Percentiles rank a stretch among this genome's conserved stretches.
Conservation (phyloP, 345 rosid genomes). For the Bruguiera parviflora region DNA sequence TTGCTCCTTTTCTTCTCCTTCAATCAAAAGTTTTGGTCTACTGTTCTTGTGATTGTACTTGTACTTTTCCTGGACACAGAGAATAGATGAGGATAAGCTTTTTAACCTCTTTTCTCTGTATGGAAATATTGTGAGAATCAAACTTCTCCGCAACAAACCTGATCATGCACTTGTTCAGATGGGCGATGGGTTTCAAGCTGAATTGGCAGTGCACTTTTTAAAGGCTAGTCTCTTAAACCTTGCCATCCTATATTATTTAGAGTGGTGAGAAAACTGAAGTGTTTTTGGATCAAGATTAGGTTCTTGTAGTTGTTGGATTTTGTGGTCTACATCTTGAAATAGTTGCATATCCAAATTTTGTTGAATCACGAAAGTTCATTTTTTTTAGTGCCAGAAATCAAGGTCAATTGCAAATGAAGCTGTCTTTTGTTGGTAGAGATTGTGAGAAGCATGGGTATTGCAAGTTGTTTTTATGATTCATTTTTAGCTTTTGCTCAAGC, state of each 20-base stretch:
- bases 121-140: slow-evolving; percentile 91
- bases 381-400: too few relatives aligned
- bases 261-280: not conserved
- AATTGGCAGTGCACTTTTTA: slow-evolving; percentile 90
- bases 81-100: slow-evolving; percentile 87
- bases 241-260: not conserved
- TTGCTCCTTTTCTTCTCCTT: slow-evolving; percentile 4
- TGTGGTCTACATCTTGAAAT: not conserved
- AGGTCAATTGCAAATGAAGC: too few relatives aligned
- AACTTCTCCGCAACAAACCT: slow-evolving; percentile 90
- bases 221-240: slow-evolving; percentile 46
- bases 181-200: slow-evolving; percentile 99
- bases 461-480: too few relatives aligned
- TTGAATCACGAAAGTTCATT: too few relatives aligned
- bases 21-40: not conserved
- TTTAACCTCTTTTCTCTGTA: slow-evolving; percentile 92
- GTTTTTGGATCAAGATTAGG: not conserved
- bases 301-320: not conserved
- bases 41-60: slow-evolving; percentile 13
- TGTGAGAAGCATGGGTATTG: too few relatives aligned
- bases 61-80: slow-evolving; percentile 40
- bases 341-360: too few relatives aligned
- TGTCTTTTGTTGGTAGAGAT: too few relatives aligned
- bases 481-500: too few relatives aligned
- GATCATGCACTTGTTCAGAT: slow-evolving; percentile 98